Conservation (phyloP, 2,329 filamentous ascomycete species). For the Trichoderma sp. region DNA sequence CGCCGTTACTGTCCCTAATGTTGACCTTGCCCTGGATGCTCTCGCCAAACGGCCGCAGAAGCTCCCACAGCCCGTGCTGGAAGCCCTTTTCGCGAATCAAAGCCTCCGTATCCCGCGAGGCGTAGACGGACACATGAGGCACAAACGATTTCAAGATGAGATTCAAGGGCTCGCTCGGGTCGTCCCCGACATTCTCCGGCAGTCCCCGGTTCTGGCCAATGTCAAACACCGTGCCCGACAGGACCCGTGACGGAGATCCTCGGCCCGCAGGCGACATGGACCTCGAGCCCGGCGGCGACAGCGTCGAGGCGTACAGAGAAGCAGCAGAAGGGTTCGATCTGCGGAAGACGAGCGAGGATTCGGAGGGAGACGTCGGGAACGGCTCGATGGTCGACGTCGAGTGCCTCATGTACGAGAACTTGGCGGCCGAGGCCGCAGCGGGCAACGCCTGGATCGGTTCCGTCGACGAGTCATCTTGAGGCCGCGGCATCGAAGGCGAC, state of each 20-base stretch:
- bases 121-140: slow-evolving; percentile 82
- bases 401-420: slow-evolving; percentile 63
- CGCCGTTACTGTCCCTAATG: slow-evolving; percentile 85
- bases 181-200: slow-evolving; percentile 48
- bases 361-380: slow-evolving; percentile 53
- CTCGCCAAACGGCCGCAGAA: slow-evolving; percentile 90
- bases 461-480: slow-evolving; percentile 64
- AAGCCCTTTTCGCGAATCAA: slow-evolving; percentile 84
- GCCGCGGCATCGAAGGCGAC: slow-evolving; percentile 66
- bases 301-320: slow-evolving; percentile 65
- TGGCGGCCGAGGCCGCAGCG: slow-evolving; percentile 62
- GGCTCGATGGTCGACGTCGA: slow-evolving; percentile 55
- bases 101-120: slow-evolving; percentile 83
- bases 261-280: slow-evolving; percentile 67
- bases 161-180: slow-evolving; percentile 58
- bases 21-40: slow-evolving; percentile 83
- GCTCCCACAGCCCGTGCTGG: slow-evolving; percentile 75
- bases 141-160: slow-evolving; percentile 84
- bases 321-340: slow-evolving; percentile 60
- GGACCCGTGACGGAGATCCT: slow-evolving; percentile 58
- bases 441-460: slow-evolving; percentile 72
- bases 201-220: slow-evolving; percentile 49
- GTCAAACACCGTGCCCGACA: slow-evolving; percentile 62
- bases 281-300: slow-evolving; percentile 68
- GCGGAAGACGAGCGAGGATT: slow-evolving; percentile 57